Evolutionary conservation across 139 green algal species (phyloP), one percentile per base, ranked within the genome.

Genomic region (Diplosphaera chodatii): DNA sequence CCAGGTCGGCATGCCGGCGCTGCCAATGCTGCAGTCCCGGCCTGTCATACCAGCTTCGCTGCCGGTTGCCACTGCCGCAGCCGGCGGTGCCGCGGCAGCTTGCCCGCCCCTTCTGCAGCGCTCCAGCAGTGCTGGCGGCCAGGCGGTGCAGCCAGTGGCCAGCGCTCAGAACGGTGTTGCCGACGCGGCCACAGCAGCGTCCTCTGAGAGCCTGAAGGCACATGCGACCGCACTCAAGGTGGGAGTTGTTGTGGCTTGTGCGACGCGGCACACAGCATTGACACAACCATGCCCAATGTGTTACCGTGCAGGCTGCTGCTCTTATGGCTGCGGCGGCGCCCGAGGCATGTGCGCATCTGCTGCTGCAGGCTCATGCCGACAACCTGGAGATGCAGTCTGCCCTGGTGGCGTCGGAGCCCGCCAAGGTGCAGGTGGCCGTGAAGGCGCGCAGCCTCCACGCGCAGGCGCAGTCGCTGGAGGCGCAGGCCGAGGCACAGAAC

Each of bases 401-500:
- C 5, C 34, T 78, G 33, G 69, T 69, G 56, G 2, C 31, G 22
- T 41, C 74, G 48, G 40, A 78, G 78, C 72, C 79, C 30, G 79
- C 69, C 28, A 72, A 79, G 69, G 63, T 73, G 5, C 68, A 83
- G 30, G 80, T 65, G 25, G 34, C 40, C 33, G 71, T 69, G 32
- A 73, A 84, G 75, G 81, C 77, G 55, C 71, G 78, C 28, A 82
- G 77, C 67, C 63, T 86, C 32, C 75, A 81, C 37, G 77, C 75
- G 4, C 77, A 75, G 16, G 81, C 81, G 25, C 74, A 84, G n/a
- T 75, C 65, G 27, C 70, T 81, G 67, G 71, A 81, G 32, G 67
- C 71, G 16, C 67, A 81, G 62, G 66, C 76, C 6, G 76, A 81
- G 25, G 71, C 71, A 15, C 76, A 81, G 63, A 75, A 55, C 32